Base-by-base conservation (phyloP, 768 basidiomycete species). In the Agaricus subrufescens region DNA sequence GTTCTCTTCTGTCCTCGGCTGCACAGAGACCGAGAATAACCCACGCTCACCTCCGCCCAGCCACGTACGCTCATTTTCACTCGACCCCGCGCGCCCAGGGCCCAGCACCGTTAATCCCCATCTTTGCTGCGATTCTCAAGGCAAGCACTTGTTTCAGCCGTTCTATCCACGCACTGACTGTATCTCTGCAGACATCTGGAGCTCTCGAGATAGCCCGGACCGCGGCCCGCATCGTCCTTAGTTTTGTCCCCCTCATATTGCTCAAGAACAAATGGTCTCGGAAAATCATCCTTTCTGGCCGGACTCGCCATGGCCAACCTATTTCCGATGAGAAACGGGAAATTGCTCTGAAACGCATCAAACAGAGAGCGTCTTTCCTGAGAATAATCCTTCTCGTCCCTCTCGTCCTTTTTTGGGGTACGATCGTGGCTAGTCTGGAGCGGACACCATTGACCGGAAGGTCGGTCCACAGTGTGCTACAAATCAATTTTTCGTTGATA, bases 401-500 rank as follows among this genome's bases (percentile, higher is more conserved):
- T 1, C 69, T 78, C 19, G 61, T 75, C 10, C 66, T 91, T 25
- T 82, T 92, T 64, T 84, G 81, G 79, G 73, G 81, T 1, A 87
- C 87, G 1, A 79, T 91, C 49, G 55, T 90, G 2, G 88, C 87
- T 2, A 87, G 87, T 59, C 62, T 85, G 55, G 91, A 94, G 67
- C 74, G 79, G 62, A 90, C 91, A 4, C 91, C 91, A 2, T 72
- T 94, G 52, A 92, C 91, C n/a, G 91, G 91, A 67, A 79, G 91
- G 89, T 91, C 59, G 50, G 85, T 72, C 12, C 30, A 37, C 46
- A 19, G 34, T 19, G 12, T 12, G 8, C 19, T 40, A 12, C 39
- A 7, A 44, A 19, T 19, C 5, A 34, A 34, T 34, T 34, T 30
- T 53, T 25, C 15, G 49, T 40, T 50, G 37, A 54, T 40, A 38